Base-by-base conservation (phyloP, 176 grass and related monocot species). In the Avena sativa region DNA sequence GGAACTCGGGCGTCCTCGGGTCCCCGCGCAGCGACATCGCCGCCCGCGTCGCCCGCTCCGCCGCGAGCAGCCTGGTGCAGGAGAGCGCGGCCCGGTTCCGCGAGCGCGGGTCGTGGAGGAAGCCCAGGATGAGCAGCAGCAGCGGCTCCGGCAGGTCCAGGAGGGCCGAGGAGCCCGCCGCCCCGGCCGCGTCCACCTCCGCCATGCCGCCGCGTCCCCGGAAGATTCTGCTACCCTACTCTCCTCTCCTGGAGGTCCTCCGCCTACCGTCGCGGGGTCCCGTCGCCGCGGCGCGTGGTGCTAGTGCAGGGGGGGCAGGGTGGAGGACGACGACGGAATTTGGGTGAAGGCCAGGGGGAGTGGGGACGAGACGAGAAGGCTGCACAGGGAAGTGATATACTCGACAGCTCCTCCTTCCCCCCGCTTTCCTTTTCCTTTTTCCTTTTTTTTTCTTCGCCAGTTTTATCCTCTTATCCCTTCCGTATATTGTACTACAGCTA, bases 91-190 rank as follows among this genome's bases (percentile, higher is more conserved):
- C 87, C 14, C 92, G 55, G 89, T 99, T 89, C 44, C 97, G 85
- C 7, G 91, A 82, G 11, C 97, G 76, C 19, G 85, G 71, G 82
- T 95, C 91, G 11, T 17, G 2, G 3, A 99, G 79, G 63, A 81
- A 87, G 69, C 81, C 78, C 40, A 96, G 78, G 83, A 99, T 90
- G 36, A 90, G 89, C 6, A 88, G 78, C 20, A 96, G 89, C 50
- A 99, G 88, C 16, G 91, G 63, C 81, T 96, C 97, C 71, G 92
- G 97, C 68, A 99, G 87, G 91, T 99, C 97, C 34, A 96, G 83
- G 48, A 99, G 8, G 21, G 93, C 47, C 34, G 79, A 82, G 23
- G 44, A 43, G 23, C 9, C 32, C 13, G 32, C n/a, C 36, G 6
- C 70, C 52, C 40, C 71, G 5, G 12, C 78, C 36, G 11, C 61